These are phyloP conservation scores for Sporothrix protearum DNA, from an alignment of 2,329 filamentous ascomycete species.

Conservation along the genomic window DNA sequence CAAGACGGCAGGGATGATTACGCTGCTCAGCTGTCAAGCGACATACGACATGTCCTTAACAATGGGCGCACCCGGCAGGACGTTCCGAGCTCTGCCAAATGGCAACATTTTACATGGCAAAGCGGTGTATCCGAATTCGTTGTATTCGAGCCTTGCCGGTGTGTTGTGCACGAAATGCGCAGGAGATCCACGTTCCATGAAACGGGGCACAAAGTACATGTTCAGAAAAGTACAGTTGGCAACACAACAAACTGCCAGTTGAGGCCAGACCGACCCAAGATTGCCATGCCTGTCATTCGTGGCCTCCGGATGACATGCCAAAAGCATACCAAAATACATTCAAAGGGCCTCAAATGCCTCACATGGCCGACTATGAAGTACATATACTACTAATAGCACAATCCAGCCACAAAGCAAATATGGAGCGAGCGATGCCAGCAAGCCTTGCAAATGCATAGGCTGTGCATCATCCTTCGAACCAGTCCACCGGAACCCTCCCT, in stretches of 20 bases:
- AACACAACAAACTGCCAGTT: background rate
- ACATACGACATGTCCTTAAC: background rate
- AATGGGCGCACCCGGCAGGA: background rate
- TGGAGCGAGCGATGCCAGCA: background rate
- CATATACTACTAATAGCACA: too few species aligned
- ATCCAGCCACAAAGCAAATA: background rate
- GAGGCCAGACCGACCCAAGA: background rate
- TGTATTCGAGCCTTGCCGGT: background rate
- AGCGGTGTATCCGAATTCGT: background rate
- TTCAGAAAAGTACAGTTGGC: background rate
- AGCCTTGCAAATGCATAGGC: conserved; percentile 3
- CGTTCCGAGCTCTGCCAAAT: background rate
- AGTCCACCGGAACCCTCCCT: conserved; percentile 11
- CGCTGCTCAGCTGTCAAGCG: conserved; percentile 13
- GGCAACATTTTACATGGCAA: background rate
- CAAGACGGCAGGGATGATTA: background rate
- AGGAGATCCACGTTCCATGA: background rate
- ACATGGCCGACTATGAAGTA: too few species aligned
- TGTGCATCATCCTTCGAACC: background rate
- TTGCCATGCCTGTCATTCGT: background rate
- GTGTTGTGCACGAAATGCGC: background rate
- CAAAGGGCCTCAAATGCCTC: too few species aligned
- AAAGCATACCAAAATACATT: background rate
- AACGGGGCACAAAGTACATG: background rate
- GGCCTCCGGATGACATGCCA: background rate